Evolutionary conservation across 192 early-diverging fungal species (phyloP).

Genomic region (Coemansia pectinata): DNA sequence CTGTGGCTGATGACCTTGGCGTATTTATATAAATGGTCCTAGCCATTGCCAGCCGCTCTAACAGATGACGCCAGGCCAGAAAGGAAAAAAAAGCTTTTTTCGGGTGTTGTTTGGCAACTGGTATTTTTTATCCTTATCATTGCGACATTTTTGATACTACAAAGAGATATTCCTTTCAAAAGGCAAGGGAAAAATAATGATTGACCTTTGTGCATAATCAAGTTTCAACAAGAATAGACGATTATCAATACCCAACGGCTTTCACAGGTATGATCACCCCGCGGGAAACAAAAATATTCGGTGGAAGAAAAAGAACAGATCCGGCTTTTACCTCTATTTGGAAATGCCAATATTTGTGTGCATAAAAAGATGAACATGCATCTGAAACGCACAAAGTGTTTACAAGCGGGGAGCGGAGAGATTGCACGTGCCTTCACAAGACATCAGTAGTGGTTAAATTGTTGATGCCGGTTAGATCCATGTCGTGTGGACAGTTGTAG

Average conservation of each 20-base stretch:
- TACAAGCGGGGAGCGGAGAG: too few species aligned
- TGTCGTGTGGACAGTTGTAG: constrained; percentile 20
- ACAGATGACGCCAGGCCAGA: neutral
- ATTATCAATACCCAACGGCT: neutral
- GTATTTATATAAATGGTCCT: neutral
- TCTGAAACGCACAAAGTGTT: neutral
- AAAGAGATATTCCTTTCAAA: neutral
- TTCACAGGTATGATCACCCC: neutral
- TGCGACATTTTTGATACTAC: neutral
- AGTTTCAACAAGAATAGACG: neutral
- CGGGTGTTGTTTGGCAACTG: neutral
- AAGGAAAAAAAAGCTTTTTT: neutral
- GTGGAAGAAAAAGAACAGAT: too few species aligned
- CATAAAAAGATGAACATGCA: neutral
- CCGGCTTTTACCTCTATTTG: too few species aligned
- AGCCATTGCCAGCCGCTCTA: neutral
- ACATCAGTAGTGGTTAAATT: neutral
- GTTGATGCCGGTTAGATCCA: constrained; percentile 30
- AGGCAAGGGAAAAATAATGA: neutral
- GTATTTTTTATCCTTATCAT: neutral
- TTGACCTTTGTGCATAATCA: neutral
- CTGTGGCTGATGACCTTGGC: neutral
- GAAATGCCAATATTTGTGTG: too few species aligned
- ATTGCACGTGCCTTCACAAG: neutral
- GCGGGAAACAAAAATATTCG: neutral